These are phyloP conservation scores for Colletotrichum phormii DNA, from an alignment of 2,329 filamentous ascomycete species.

Conservation along the genomic window DNA sequence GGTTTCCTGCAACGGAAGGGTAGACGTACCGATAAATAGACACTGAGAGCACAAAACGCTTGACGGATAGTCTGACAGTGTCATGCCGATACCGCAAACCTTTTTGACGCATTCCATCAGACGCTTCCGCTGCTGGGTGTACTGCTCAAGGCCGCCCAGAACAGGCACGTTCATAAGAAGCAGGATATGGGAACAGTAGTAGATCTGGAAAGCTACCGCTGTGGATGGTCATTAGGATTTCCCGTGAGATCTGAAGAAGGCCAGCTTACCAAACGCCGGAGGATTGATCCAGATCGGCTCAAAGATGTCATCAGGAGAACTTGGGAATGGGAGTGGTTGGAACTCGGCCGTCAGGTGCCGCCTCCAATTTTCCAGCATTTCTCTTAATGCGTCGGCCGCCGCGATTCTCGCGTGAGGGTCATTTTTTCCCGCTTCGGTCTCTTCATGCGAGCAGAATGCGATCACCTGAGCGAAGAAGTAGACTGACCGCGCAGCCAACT, in stretches of 20 bases:
- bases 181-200: slow-evolving; percentile 38
- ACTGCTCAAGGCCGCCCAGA: slow-evolving; percentile 36
- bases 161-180: slow-evolving; percentile 37
- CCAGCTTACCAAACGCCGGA: slow-evolving; percentile 34
- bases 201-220: slow-evolving; percentile 39
- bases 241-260: neutral
- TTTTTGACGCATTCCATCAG: slow-evolving; percentile 39
- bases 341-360: slow-evolving; percentile 56
- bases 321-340: slow-evolving; percentile 49
- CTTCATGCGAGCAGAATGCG: slow-evolving; percentile 64
- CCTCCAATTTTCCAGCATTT: slow-evolving; percentile 63
- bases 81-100: slow-evolving; percentile 41
- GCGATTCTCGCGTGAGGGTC: slow-evolving; percentile 58
- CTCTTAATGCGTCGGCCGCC: slow-evolving; percentile 57
- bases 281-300: slow-evolving; percentile 38
- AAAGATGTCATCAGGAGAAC: slow-evolving; percentile 25
- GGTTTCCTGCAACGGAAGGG: neutral
- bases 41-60: slow-evolving; percentile 42
- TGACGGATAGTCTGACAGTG: slow-evolving; percentile 39
- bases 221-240: neutral
- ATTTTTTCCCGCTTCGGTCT: slow-evolving; percentile 17
- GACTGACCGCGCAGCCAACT: slow-evolving; percentile 64
- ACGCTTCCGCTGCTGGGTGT: slow-evolving; percentile 36
- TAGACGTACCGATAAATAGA: slow-evolving; percentile 37
- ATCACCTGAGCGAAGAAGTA: slow-evolving; percentile 68